These are phyloP conservation scores for Pinus taeda DNA, from an alignment of 75 land plant genomes.

Conservation along the genomic window DNA sequence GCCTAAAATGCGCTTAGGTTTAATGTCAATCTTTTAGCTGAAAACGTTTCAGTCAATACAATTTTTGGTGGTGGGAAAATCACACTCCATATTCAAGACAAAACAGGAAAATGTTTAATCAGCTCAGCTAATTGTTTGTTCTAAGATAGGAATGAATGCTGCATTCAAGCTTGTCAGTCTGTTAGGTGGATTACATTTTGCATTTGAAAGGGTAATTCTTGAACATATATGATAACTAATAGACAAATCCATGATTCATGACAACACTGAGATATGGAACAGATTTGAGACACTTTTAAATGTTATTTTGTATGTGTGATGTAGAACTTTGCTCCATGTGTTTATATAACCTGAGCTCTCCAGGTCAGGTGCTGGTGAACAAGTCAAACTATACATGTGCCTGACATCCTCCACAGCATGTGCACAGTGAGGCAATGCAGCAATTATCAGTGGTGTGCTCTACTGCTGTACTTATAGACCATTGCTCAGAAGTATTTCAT, in stretches of 20 bases:
- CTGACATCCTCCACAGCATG: no score
- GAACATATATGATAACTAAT: background rate
- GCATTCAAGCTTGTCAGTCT: background rate
- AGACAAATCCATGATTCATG: background rate
- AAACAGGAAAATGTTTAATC: background rate
- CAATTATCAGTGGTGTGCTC: no score
- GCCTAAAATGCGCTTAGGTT: background rate
- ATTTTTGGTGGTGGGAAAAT: background rate
- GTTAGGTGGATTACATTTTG: background rate
- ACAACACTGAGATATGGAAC: background rate
- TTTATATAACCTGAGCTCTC: no score
- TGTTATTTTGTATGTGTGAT: no score
- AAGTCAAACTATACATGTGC: no score
- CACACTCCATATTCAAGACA: background rate
- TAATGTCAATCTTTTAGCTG: background rate
- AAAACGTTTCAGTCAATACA: background rate
- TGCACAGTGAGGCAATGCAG: no score
- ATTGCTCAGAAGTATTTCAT: no score
- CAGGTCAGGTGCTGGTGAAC: no score
- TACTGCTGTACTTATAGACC: no score
- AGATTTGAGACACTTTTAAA: no score
- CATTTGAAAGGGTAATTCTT: background rate
- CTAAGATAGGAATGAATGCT: background rate
- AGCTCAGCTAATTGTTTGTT: background rate
- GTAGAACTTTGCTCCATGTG: no score